Evolutionary conservation across 805 yeast species (phyloP), one percentile per base, ranked within the genome.

Genomic region (Yamadazyma kitorensis): DNA sequence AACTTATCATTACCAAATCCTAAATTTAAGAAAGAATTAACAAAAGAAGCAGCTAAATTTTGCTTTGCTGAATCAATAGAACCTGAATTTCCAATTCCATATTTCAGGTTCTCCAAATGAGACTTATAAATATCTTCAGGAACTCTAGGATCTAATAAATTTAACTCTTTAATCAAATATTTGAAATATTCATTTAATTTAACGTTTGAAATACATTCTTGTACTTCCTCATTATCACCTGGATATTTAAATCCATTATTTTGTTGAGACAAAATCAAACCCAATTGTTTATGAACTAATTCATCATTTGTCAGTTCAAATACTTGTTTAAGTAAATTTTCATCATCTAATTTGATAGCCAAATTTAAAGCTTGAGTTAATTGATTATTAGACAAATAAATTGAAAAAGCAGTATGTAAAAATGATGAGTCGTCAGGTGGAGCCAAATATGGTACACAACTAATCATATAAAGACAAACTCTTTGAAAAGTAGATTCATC

Each of bases 71-170:
- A 85, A 57, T 91, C 97, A 38, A 67, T 64, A 2, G 70, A 59
- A 5, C 71, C 71, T 26, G 87, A 64, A 34, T 76, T 69, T 5
- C 82, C 75, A 19, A 76, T 63, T 5, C 82, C 80, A 35, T 74
- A 72, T 40, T 79, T 71, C 13, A 74, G 54, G 45, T 76, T 80
- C 54, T 93, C 98, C 47, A 91, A 71, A 57, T 91, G 96, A 18
- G 88, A 80, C 60, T 89, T 88, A 63, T 88, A 88, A 38, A 93
- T 78, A 59, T 93, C 98, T 60, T 88, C 96, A 9, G 98, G 98
- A 18, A 85, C 83, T 57, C 86, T 86, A 33, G 98, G 95, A 31
- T 84, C 88, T 48, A 85, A 70, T 48, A 93, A 68, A 56, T 93
- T 91, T 55, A 93, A 76, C 61, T 91, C 98, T 54, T 86, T 82